Percentiles rank a stretch among this genome's conserved stretches.
These are phyloP conservation scores for Colletotrichum orchidophilum DNA, from an alignment of 2,329 filamentous ascomycete genomes.

Conservation along the genomic window DNA sequence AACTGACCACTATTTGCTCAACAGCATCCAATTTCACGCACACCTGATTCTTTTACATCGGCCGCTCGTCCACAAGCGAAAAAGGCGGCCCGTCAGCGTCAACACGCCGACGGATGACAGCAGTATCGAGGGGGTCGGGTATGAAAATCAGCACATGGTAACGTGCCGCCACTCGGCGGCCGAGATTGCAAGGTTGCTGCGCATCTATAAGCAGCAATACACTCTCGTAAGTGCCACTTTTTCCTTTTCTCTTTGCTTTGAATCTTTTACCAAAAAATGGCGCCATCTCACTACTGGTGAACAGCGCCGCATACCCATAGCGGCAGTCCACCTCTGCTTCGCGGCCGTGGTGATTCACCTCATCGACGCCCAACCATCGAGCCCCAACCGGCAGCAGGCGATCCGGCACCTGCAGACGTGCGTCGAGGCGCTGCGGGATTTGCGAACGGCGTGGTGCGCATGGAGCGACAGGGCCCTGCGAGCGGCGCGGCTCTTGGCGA, in stretches of 20 bases:
- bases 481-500: conserved; percentile 27
- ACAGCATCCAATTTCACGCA: conserved; percentile 38
- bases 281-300: background rate
- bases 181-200: conserved; percentile 35
- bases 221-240: conserved; percentile 28
- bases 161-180: conserved; percentile 36
- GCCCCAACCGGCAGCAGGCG: conserved; percentile 21
- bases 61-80: conserved; percentile 30
- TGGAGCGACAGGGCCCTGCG: conserved; percentile 34
- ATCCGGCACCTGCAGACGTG: conserved; percentile 30
- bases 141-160: conserved; percentile 31
- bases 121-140: background rate
- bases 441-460: conserved; percentile 31
- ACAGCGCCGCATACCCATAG: conserved; percentile 36
- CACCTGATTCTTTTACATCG: conserved; percentile 37
- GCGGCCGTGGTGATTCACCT: conserved; percentile 34
- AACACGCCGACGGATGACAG: background rate
- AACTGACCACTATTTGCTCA: background rate
- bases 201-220: conserved; percentile 36
- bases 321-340: conserved; percentile 36
- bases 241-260: background rate
- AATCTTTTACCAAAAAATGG: background rate
- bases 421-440: conserved; percentile 31
- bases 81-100: background rate
- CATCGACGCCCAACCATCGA: conserved; percentile 34